These are phyloP conservation scores for Chamaecyparis obtusa DNA, from an alignment of 75 land plant species.

Conservation along the genomic window DNA sequence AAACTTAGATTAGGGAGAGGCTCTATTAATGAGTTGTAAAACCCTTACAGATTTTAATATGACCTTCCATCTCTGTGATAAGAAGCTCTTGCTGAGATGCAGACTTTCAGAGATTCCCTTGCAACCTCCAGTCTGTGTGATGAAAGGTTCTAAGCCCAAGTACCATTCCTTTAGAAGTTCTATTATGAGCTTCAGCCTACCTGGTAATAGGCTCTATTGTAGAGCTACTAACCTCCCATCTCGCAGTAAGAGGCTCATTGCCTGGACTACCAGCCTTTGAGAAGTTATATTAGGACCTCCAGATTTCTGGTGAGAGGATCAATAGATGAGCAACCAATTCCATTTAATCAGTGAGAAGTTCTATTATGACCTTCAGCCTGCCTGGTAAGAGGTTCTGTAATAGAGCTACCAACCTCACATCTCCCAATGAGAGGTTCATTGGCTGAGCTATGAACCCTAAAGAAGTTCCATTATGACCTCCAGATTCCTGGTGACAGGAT, in stretches of 20 bases:
- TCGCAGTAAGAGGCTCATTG: too few relatives aligned
- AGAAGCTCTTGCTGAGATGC: background rate
- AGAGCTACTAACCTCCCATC: too few relatives aligned
- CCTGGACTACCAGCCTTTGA: background rate
- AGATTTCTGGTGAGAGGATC: too few relatives aligned
- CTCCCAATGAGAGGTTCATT: too few relatives aligned
- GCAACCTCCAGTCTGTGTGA: background rate
- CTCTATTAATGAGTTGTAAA: too few relatives aligned
- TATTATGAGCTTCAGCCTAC: background rate
- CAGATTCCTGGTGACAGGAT: background rate
- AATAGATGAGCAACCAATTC: too few relatives aligned
- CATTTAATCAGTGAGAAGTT: too few relatives aligned
- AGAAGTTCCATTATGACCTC: background rate
- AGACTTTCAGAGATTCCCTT: background rate
- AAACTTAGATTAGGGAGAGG: background rate
- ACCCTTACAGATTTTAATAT: background rate
- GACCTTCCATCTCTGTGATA: background rate
- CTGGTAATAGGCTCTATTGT: too few relatives aligned
- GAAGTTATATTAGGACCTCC: too few relatives aligned
- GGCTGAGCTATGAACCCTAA: too few relatives aligned
- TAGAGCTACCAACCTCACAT: background rate
- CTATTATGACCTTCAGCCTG: too few relatives aligned
- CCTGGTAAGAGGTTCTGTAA: too few relatives aligned
- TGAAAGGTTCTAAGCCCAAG: background rate
- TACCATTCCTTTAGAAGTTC: background rate